Base-by-base conservation (phyloP, 805 yeast genomes). In the Grigorovia yakushimaensis region DNA sequence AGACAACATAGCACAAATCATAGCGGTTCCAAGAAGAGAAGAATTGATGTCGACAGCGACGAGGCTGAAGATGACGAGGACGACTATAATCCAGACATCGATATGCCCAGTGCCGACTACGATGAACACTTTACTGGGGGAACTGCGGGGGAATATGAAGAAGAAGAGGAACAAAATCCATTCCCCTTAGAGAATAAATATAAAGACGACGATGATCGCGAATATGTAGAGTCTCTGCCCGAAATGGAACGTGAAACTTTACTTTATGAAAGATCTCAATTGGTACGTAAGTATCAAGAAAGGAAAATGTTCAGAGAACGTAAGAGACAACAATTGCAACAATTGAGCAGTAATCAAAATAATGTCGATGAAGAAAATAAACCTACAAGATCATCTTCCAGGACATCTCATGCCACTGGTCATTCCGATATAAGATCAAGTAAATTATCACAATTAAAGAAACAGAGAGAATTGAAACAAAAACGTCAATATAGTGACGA, bases 151-250 rank as follows among this genome's bases (percentile, higher is more conserved):
- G 67, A 62, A 1, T 70, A 61, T 4, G 71, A 64, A 7, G 70
- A 65, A 8, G 73, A 57, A 20, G 70, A 64, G 20, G 75, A 70
- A 45, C 64, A 58, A 41, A 82, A 84, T 58, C 98, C 98, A 9
- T 93, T 89, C 62, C 98, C 98, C 2, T 67, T 91, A 46, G 96
- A 88, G 60, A 96, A 95, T 7, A 88, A 87, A 59, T 93, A 82
- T 70, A 85, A 81, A 58, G 83, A 88, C 65, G 95, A 81, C 46
- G 73, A 70, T 8, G 99, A 93, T 66, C 76, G 86, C 50, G 79
- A 69, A 1, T 65, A 71, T 47, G 70, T 85, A 59, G 81, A 74
- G 43, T 62, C 72, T 0, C 75, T 93, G 81, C 95, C 91, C 47
- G 98, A 93, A 71, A 78, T 93, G 64, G 86, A 86, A 59, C 83